Base-by-base conservation (phyloP, 2,329 filamentous ascomycete species). In the Cercospora sp. region DNA sequence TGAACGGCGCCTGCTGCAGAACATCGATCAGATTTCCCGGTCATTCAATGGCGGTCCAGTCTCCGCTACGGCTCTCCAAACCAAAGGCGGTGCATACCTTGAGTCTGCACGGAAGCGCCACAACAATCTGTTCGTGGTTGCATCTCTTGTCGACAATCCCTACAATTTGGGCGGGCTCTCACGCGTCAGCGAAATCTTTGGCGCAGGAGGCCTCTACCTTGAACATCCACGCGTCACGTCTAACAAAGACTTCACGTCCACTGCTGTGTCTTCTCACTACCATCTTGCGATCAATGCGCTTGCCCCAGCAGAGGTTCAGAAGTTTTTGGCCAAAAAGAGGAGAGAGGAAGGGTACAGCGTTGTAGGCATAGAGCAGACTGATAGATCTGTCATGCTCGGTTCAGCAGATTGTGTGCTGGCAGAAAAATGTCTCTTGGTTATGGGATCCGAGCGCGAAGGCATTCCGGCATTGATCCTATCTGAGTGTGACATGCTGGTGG, bases 291-390 rank as follows among this genome's bases (percentile, higher is more conserved):
- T 86, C 64, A 67, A 76, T 9, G 77, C 80, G 0, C 67, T 79
- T 2, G 64, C 72, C 0, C 69, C 71, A 0, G 51, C 72, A 2
- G 73, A 72, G 0, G 67, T 79, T 1, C 69, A 73, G 12, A 72
- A 72, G 1, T 85, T 81, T 53, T 70, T 86, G 4, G 72, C 76
- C 0, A 71, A 73, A 16, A 80, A 80, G 73, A 82, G 83, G 70
- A 82, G 82, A 67, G 74, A 72, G n/a, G 79, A 82, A 59, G 84
- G 84, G 0, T 86, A 81, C 64, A 78, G 76, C n/a, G 78, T 85
- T n/a, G 81, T 86, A 3, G 84, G 84, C 0, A 82, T 86, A 8
- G 84, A 86, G 74, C 84, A 86, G 76, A 86, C 84, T 18, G 84
- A 86, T 73, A 78, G 80, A 1, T 83, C 80, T 61, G 76, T 82